These are phyloP conservation scores for Fusarium ambrosium DNA, from an alignment of 2,329 filamentous ascomycete genomes.

Conservation along the genomic window DNA sequence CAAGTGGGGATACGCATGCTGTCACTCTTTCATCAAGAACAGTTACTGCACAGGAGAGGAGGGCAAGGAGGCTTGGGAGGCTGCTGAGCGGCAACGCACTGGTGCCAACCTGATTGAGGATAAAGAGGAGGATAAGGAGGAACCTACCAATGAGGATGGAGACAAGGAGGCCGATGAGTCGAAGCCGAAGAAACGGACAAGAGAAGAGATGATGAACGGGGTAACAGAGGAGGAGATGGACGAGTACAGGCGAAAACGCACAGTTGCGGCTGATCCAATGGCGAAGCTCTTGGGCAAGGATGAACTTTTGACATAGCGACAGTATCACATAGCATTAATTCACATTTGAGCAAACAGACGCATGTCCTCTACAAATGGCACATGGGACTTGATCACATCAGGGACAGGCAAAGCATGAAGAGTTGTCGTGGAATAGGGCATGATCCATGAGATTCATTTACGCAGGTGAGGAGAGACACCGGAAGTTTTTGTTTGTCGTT, in stretches of 20 bases:
- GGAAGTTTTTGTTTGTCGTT: constrained; percentile 41
- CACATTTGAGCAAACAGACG: not conserved
- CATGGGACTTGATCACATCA: constrained; percentile 16
- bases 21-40: constrained; percentile 93
- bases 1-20: constrained; percentile 96
- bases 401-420: constrained; percentile 21
- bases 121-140: constrained; percentile 48
- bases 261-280: constrained; percentile 87
- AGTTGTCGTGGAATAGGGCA: constrained; percentile 36
- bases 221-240: constrained; percentile 89
- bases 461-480: constrained; percentile 42
- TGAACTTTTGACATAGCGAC: constrained; percentile 56
- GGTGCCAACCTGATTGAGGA: constrained; percentile 59
- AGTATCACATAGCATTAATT: not conserved
- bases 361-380: not conserved
- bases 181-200: constrained; percentile 75
- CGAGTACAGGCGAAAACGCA: constrained; percentile 82
- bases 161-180: constrained; percentile 51
- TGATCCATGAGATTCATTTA: constrained; percentile 43
- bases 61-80: constrained; percentile 84
- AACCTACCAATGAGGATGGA: constrained; percentile 43
- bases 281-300: constrained; percentile 82
- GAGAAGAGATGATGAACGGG: constrained; percentile 83
- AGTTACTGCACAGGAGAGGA: constrained; percentile 97
- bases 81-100: constrained; percentile 73